Evolutionary conservation across 1,284 basidiomycete species (phyloP).

Genomic region (Exobasidium cylindrosporum): DNA sequence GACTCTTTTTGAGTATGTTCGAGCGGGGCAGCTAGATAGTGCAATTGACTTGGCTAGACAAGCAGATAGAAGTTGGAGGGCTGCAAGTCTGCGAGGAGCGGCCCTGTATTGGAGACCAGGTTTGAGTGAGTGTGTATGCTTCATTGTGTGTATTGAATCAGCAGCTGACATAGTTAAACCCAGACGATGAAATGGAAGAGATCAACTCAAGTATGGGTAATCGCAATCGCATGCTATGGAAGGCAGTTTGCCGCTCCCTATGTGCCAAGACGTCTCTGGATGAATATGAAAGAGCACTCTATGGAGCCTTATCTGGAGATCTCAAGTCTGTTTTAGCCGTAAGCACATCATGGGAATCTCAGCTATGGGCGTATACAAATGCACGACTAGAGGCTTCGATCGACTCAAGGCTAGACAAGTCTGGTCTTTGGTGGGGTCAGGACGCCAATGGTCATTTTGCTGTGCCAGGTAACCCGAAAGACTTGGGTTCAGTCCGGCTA

Average conservation of each 20-base stretch:
- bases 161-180: not conserved
- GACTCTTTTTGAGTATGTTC: conserved; percentile 72
- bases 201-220: conserved; percentile 42
- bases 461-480: conserved; percentile 22
- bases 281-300: conserved; percentile 74
- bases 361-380: conserved; percentile 86
- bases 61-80: conserved; percentile 85
- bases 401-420: conserved; percentile 58
- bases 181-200: conserved; percentile 20
- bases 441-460: conserved; percentile 22
- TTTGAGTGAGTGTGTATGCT: not conserved
- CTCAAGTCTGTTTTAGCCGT: conserved; percentile 70
- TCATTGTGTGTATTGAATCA: too few species aligned
- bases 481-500: conserved; percentile 33
- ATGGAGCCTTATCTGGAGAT: conserved; percentile 84
- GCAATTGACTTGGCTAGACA: conserved; percentile 78
- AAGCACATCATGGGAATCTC: conserved; percentile 83
- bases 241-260: conserved; percentile 43
- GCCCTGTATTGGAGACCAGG: conserved; percentile 38
- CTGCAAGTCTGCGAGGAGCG: conserved; percentile 77
- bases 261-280: conserved; percentile 64
- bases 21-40: conserved; percentile 75
- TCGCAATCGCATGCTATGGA: conserved; percentile 49
- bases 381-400: conserved; percentile 79
- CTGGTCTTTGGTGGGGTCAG: conserved; percentile 56